Conservation (phyloP, 495 filamentous ascomycete species). For the Apiosordaria backusii region DNA sequence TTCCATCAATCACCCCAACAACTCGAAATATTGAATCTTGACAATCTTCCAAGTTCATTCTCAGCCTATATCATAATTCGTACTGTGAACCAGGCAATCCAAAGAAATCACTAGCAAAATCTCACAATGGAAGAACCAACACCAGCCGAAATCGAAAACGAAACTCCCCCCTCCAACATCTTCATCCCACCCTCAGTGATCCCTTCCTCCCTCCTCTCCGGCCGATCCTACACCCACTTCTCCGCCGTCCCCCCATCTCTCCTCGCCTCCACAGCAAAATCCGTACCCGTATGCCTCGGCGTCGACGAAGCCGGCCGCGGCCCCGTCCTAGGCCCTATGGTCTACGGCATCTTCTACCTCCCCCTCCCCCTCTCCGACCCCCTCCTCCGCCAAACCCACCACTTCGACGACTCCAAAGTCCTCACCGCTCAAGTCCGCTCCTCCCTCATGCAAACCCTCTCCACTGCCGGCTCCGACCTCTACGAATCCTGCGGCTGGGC, state of each 20-base stretch:
- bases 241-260: slow-evolving; percentile 62
- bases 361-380: slow-evolving; percentile 62
- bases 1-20: not conserved
- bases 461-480: slow-evolving; percentile 62
- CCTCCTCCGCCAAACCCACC: slow-evolving; percentile 70
- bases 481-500: slow-evolving; percentile 75
- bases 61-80: too few species aligned
- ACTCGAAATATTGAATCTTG: not conserved
- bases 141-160: slow-evolving; percentile 46
- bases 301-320: slow-evolving; percentile 96
- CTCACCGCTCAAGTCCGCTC: slow-evolving; percentile 71
- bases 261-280: slow-evolving; percentile 30
- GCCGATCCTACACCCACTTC: slow-evolving; percentile 80
- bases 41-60: too few species aligned
- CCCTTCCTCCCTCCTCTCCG: slow-evolving; percentile 56
- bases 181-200: slow-evolving; percentile 82
- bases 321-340: slow-evolving; percentile 95
- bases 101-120: not conserved
- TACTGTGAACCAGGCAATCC: not conserved
- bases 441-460: slow-evolving; percentile 69
- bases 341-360: slow-evolving; percentile 88
- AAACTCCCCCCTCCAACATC: slow-evolving; percentile 48
- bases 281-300: slow-evolving; percentile 56
- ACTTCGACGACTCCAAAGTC: slow-evolving; percentile 90
- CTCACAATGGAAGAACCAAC: slow-evolving; percentile 34